phyloP scores from a whole-genome alignment of 2,329 filamentous ascomycete species.

The Biscogniauxia sp. region DNA sequence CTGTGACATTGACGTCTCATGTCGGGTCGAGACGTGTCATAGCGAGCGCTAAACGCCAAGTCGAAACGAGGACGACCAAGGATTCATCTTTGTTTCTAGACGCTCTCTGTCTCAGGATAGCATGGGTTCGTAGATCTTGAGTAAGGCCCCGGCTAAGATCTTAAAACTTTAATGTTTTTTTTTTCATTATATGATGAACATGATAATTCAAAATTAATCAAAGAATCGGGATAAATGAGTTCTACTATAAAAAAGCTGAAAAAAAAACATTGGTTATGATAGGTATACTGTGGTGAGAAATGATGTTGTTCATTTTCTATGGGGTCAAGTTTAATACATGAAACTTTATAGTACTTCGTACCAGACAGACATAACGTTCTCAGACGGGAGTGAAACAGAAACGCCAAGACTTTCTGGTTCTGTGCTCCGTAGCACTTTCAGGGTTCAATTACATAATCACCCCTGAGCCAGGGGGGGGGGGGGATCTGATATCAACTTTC shows the following conservation, averaged over 20 bases:
- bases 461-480: background rate
- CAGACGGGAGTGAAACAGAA: background rate
- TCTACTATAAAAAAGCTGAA: too few relatives aligned
- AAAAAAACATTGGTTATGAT: too few relatives aligned
- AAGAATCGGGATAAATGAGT: background rate
- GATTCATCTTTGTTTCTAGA: conserved; percentile 18
- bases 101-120: background rate
- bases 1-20: conserved; percentile 26
- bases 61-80: conserved; percentile 12
- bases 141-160: background rate
- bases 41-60: conserved; percentile 17
- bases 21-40: conserved; percentile 19
- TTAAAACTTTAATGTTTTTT: too few relatives aligned
- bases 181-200: background rate
- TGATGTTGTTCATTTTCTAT: background rate
- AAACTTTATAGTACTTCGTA: too few relatives aligned
- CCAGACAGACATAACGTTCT: too few relatives aligned
- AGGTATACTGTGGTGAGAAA: background rate
- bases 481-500: background rate
- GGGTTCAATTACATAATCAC: background rate
- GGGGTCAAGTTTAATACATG: too few relatives aligned
- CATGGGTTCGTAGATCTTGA: background rate
- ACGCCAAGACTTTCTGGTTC: background rate
- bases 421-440: background rate
- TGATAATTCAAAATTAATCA: background rate